Base-by-base conservation (phyloP, 345 rosid genomes). In the Arabis hirsuta region DNA sequence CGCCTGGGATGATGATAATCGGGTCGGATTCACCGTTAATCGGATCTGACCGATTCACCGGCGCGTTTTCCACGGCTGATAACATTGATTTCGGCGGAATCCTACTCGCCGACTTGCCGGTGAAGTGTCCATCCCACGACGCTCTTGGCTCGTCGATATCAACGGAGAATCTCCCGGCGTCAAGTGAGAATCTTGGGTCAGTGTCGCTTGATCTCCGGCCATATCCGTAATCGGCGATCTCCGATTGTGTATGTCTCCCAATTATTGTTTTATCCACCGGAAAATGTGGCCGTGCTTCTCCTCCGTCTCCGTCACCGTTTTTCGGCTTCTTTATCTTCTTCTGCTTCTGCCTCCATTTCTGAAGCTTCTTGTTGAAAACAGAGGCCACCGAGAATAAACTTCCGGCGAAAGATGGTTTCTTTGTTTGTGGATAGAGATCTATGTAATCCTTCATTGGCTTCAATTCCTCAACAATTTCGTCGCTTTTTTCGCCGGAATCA, bases 301-400 rank as follows among this genome's bases (percentile, higher is more conserved):
- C 55, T 67, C 14, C 84, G 2, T 26, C 26, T 8, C 7, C 11
- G 41, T 69, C 78, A 5, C 71, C 82, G 36, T 73, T 82, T 32
- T 81, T 69, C 55, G 73, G 82, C 81, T 88, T 94, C 80, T 91
- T 94, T 14, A 62, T 72, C 84, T 89, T 72, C 84, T 89, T 94
- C 80, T 94, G 98, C 77, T 88, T 94, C 14, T 87, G 88, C 58
- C 92, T 82, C 98, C 98, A 93, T 72, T 93, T 90, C 77, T 88
- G 98, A 78, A 91, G 83, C 73, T 90, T 93, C 81, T 93, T 93
- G 79, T 92, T 93, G 73, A 93, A 89, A 36, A 90, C 97, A 10
- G 98, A 88, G 47, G 98, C 97, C 7, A 97, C 98, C 2, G 98
- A 87, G 81, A 95, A 89, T 82, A 93, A 93, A 79, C 88, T 87